phyloP scores from a whole-genome alignment of 1,284 basidiomycete genomes.

The Naganishia cerealis region DNA sequence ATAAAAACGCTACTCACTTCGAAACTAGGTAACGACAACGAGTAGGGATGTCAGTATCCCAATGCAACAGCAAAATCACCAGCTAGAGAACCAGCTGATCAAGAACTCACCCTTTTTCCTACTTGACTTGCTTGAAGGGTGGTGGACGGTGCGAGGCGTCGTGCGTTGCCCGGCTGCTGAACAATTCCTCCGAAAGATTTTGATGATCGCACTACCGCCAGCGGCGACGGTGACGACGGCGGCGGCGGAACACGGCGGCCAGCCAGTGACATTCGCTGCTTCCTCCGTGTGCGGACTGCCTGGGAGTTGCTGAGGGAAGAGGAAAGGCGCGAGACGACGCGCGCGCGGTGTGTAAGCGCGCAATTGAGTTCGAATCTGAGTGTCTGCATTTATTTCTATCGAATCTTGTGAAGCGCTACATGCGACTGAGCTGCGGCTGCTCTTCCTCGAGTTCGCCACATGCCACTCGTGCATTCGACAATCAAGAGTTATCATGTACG shows the following conservation, averaged over 20 bases:
- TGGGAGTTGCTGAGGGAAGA: not conserved
- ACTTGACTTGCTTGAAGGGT: constrained; percentile 29
- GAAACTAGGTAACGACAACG: constrained; percentile 14
- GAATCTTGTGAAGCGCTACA: no score
- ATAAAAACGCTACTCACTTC: constrained; percentile 13
- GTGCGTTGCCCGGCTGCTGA: constrained; percentile 16
- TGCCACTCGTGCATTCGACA: no score
- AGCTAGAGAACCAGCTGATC: constrained; percentile 1
- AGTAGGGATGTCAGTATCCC: constrained; percentile 4
- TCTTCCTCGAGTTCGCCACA: no score
- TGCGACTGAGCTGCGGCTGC: no score
- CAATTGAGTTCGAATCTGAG: not conserved
- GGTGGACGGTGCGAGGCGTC: constrained; percentile 15
- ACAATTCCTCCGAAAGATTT: constrained; percentile 6
- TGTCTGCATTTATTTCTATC: not conserved
- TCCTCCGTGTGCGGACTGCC: not conserved
- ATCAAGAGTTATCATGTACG: no score
- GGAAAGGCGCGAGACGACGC: not conserved
- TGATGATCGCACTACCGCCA: constrained; percentile 23
- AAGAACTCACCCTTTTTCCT: constrained; percentile 18
- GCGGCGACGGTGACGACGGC: constrained; percentile 14
- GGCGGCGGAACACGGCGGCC: constrained; percentile 1
- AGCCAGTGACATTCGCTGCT: constrained; percentile 17
- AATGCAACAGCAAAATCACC: not conserved
- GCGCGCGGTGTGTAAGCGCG: no score